Base-by-base conservation (phyloP, 2,329 filamentous ascomycete genomes). In the Aschersonia sp. region DNA sequence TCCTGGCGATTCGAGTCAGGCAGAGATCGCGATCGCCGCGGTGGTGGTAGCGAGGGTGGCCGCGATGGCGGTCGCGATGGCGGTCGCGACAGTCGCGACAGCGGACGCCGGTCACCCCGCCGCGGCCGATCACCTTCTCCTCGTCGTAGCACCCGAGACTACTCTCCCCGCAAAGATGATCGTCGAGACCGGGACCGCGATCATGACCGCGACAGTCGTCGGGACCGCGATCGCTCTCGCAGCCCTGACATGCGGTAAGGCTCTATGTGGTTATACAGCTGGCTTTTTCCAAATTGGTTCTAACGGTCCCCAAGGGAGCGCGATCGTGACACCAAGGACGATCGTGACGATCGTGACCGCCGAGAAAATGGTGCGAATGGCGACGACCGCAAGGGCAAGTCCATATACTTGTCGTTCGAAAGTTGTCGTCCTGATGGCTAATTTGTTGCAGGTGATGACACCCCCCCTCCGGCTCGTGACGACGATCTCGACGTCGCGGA, bases 1-100 rank as follows among this genome's bases (percentile, higher is more conserved):
- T 97, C 89, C 32, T 98, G 92, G 92, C 86, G 92, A 52, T 98
- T 98, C 64, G 92, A 96, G 67, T 88, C 87, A 56, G 90, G 89
- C 51, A 81, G 85, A 60, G 85, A 87, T 59, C 84, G 81, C 54
- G 79, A 83, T 51, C 77, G 79, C 50, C 73, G 71, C 51, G 58
- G 58, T 54, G 75, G 47, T 42, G 49, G 49, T 14, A 51, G 45
- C 30, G 49, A 49, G 14, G 42, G 49, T 30, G 46, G 49, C 52
- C 58, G 59, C 54, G 75, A 47, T 5, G 42, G 42, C 33, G 90
- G 89, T 52, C 81, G 85, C 60, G 85, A 87, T 58, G 84, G 80
- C 54, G 79, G 79, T 50, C 73, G 70, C 51, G 58, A 58, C 53
- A 73, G 49, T 51, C 57, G 59, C 53, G 75, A 49, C 29, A 40